These are phyloP conservation scores for Fagopyrum homotropicum DNA, from an alignment of 148 eudicot species.

Conservation along the genomic window DNA sequence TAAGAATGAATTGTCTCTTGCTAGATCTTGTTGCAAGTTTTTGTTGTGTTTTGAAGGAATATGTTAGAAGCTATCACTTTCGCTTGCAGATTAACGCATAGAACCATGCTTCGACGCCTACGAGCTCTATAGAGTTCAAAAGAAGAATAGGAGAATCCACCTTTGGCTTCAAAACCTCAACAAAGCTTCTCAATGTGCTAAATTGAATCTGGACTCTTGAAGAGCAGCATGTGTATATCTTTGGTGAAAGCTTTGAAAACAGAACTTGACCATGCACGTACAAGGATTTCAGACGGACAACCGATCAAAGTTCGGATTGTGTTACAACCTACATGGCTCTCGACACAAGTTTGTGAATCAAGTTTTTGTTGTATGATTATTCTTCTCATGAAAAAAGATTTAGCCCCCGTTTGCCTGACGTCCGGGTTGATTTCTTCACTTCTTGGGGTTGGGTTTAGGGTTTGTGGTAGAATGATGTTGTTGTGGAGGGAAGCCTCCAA, in stretches of 20 bases:
- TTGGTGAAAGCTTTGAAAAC: conserved; percentile 69
- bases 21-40: not conserved
- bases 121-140: conserved; percentile 66
- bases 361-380: too few relatives aligned
- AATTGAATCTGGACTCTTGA: conserved; percentile 93
- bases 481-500: too few relatives aligned
- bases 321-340: too few relatives aligned
- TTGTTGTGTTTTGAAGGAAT: not conserved
- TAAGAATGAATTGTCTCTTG: too few relatives aligned
- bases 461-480: too few relatives aligned
- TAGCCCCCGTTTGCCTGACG: too few relatives aligned
- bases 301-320: too few relatives aligned
- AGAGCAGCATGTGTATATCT: conserved; percentile 69
- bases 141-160: conserved; percentile 55
- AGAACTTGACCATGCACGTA: conserved; percentile 78
- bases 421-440: too few relatives aligned
- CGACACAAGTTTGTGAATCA: too few relatives aligned
- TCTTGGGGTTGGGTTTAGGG: too few relatives aligned
- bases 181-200: conserved; percentile 81
- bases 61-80: not conserved
- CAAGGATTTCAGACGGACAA: conserved; percentile 21
- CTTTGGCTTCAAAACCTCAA: conserved; percentile 74
- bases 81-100: conserved; percentile 60
- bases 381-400: too few relatives aligned
- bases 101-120: conserved; percentile 76